Base-by-base conservation (phyloP, 495 filamentous ascomycete genomes). In the Aspergillus biplanus region DNA sequence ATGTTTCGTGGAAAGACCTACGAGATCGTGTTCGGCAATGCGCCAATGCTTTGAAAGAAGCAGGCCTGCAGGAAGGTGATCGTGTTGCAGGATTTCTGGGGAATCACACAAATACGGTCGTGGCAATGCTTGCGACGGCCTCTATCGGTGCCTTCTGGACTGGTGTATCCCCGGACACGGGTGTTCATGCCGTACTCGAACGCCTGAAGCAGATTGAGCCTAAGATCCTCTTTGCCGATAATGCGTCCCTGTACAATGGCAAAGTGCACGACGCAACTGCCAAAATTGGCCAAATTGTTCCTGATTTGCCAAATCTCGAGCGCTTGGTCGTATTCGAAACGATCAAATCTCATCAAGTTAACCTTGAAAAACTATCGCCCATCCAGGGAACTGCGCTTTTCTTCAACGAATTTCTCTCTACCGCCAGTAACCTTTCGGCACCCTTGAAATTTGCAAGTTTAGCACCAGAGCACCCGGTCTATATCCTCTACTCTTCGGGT, bases 131-230 rank as follows among this genome's bases (percentile, higher is more conserved):
- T 37, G 89, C 91, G 13, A 83, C 90, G 11, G 85, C 91, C 4
- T 86, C 90, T 3, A 74, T 97, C 12, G 93, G 93, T 18, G 92
- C 90, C n/a, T 85, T 94, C 47, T 97, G 92, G 92, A 94, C 92
- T 1, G 91, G 90, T 3, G 89, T 96, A 49, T 93, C 90, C 65
- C 90, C 91, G 0, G 92, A 96, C 71, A 92, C 86, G 34, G 92
- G 92, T n/a, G 83, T 87, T 6, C 85, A 88, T 67, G 88, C 87
- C 6, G 92, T 97, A 5, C 75, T 97, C 15, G 93, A 97, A 66
- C 86, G 93, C 8, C 75, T 97, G 56, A 80, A 80, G 62, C 93
- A 97, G 80, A 90, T 97, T 56, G 82, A 89, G 59, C 93, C 93
- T 3, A 86, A 83, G 55, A 72, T 94, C 7, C 78, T 97, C 11